Base-by-base conservation (phyloP, 2,329 filamentous ascomycete species). In the Fusarium protoensiforme region DNA sequence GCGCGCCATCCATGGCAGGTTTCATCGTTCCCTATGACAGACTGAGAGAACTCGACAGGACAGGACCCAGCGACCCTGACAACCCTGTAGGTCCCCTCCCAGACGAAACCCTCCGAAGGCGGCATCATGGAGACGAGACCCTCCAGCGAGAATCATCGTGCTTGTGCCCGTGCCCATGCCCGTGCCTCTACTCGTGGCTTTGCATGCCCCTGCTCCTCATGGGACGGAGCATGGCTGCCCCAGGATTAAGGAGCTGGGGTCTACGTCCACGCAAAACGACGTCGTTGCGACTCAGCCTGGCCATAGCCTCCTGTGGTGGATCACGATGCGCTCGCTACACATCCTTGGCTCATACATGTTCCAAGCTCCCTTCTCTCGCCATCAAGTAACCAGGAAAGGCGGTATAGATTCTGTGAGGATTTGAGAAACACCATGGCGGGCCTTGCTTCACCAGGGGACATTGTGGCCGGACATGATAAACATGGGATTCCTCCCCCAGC, bases 171-270 rank as follows among this genome's bases (percentile, higher is more conserved):
- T 60, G 65, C 54, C 59, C 35, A 31, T 67, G 59, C 38, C 51
- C 33, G 35, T 48, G 20, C 61, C 20, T 35, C 29, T 54, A 48
- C 41, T 51, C 64, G 36, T 38, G 58, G 33, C 61, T 58, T 70
- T 67, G 27, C 14, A 14, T 27, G 20, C 57, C 61, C 59, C 43
- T 48, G 46, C 43, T 43, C 58, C 68, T 68, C 62, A 24, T 71
- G 62, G 58, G 46, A 71, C 54, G 33, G 27, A 58, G 41, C 66
- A 67, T 66, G 71, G 71, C 48, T 71, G 39, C 65, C 63, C 51
- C 60, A 61, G 54, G 57, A 67, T 74, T 60, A 61, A 59, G 61
- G 67, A 53, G 56, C 57, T 65, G 67, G 38, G 48, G 22, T 46
- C 46, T 61, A 33, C 68, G 20, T 64, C 38, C 20, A 46, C 29